Evolutionary conservation across 345 rosid species (phyloP).

Genomic region (Conringia planisiliqua): DNA sequence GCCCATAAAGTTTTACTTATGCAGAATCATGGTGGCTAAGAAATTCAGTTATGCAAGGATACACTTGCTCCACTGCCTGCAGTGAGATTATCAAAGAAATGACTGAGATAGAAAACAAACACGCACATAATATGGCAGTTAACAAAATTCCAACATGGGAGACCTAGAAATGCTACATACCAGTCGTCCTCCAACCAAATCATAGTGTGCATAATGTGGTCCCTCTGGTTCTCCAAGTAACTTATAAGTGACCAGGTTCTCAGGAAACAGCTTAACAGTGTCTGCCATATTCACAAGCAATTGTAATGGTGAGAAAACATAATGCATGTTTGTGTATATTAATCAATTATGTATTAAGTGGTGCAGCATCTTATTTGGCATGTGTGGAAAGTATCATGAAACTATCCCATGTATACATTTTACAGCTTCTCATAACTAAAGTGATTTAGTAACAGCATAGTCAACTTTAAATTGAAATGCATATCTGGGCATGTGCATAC

Average conservation of each 20-base stretch:
- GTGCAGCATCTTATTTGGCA: neutral
- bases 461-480: neutral
- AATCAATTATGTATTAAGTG: neutral
- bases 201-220: conserved; percentile 41
- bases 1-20: conserved; percentile 19
- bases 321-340: conserved; percentile 1
- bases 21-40: conserved; percentile 52
- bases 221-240: conserved; percentile 71
- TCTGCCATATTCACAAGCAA: conserved; percentile 45
- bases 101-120: conserved; percentile 10
- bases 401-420: neutral
- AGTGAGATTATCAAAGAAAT: conserved; percentile 5
- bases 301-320: neutral
- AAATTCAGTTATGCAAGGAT: conserved; percentile 75
- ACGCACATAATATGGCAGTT: neutral
- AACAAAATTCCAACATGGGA: conserved; percentile 15
- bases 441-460: neutral
- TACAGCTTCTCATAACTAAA: conserved; percentile 4
- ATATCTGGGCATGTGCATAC: neutral
- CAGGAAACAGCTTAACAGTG: conserved; percentile 65
- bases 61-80: conserved; percentile 92
- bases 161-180: conserved; percentile 40
- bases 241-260: conserved; percentile 56
- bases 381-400: neutral
- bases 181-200: conserved; percentile 42